These are phyloP conservation scores for Malbranchea cinnamomea DNA, from an alignment of 2,329 filamentous ascomycete genomes.

Conservation along the genomic window DNA sequence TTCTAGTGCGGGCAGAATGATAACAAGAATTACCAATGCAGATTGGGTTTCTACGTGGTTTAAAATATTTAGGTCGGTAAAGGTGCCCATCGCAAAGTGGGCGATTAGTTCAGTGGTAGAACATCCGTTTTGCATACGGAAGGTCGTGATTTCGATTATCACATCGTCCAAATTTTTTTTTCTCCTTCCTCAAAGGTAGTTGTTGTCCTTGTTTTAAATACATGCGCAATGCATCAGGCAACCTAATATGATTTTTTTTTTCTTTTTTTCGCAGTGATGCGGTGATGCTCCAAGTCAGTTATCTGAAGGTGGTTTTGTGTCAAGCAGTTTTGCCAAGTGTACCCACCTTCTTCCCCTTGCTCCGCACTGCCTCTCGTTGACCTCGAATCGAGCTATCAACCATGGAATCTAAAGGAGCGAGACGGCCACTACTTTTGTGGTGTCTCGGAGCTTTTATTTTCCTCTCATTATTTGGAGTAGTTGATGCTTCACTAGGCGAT, in stretches of 20 bases:
- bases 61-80: too few relatives aligned
- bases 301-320: too few relatives aligned
- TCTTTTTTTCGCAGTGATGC: too few relatives aligned
- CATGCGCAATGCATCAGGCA: background rate
- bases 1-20: too few relatives aligned
- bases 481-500: conserved; percentile 66
- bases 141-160: conserved; percentile 17
- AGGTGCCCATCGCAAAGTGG: too few relatives aligned
- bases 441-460: conserved; percentile 20
- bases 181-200: too few relatives aligned
- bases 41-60: too few relatives aligned
- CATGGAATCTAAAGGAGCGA: conserved; percentile 8
- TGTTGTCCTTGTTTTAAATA: background rate
- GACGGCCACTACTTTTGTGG: conserved; percentile 7
- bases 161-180: conserved; percentile 12
- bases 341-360: too few relatives aligned
- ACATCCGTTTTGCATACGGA: conserved; percentile 17
- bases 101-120: conserved; percentile 16
- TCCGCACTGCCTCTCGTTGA: too few relatives aligned
- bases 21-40: too few relatives aligned
- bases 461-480: conserved; percentile 20
- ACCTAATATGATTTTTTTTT: conserved; percentile 1
- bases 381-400: conserved; percentile 5
- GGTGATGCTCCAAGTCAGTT: too few relatives aligned
- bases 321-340: too few relatives aligned